These are phyloP conservation scores for Backusella mclennaniae DNA, from an alignment of 192 early-diverging fungal genomes.

Conservation along the genomic window DNA sequence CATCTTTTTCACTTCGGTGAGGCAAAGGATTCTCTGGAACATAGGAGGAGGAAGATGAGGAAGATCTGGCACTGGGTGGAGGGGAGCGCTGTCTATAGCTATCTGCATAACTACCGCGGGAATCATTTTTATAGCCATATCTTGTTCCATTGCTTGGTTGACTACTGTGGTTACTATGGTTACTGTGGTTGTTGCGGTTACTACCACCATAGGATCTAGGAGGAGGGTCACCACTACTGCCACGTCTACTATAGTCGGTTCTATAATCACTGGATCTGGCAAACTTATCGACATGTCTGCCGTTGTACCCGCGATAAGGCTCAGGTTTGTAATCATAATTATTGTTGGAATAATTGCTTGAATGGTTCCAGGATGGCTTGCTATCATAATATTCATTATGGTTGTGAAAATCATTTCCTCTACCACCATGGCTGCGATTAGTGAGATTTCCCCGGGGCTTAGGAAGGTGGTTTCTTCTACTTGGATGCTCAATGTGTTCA, in stretches of 20 bases:
- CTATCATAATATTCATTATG: not conserved
- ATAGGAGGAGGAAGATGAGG: not conserved
- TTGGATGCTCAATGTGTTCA: not conserved
- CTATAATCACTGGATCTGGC: slow-evolving; percentile 7
- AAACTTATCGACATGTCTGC: slow-evolving; percentile 1
- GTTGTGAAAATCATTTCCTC: not conserved
- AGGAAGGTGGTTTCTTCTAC: not conserved
- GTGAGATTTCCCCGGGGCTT: not conserved
- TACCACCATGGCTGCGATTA: not conserved
- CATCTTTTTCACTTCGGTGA: not conserved
- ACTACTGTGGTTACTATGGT: not conserved
- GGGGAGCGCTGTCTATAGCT: not conserved
- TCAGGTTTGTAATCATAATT: slow-evolving; percentile 5
- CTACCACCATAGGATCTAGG: not conserved
- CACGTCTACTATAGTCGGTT: not conserved
- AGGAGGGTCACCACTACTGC: not conserved
- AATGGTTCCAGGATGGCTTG: not conserved
- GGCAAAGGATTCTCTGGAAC: not conserved
- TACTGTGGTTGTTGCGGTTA: not conserved
- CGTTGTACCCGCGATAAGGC: not conserved
- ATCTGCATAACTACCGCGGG: not conserved
- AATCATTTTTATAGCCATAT: not conserved
- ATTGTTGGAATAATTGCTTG: not conserved
- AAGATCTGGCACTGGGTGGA: not conserved
- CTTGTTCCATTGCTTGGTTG: not conserved